Conservation (phyloP, 2,329 filamentous ascomycete genomes). For the Pseudogymnoascus sp. region DNA sequence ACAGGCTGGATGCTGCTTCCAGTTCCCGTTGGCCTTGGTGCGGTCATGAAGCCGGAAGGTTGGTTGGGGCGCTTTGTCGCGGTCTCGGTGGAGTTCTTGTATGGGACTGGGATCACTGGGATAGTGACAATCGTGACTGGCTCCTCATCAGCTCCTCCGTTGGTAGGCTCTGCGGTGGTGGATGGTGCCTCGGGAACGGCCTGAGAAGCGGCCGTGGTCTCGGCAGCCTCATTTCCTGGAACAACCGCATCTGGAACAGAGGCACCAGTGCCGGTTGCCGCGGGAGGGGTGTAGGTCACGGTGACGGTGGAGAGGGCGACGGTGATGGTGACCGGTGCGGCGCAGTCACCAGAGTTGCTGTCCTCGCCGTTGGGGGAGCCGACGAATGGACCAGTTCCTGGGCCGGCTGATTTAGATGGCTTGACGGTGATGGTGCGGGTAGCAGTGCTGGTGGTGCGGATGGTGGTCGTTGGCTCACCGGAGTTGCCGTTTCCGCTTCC, state of each 20-base stretch:
- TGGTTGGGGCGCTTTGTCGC: not conserved
- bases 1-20: not conserved
- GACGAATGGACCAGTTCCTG: not conserved
- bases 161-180: not conserved
- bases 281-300: not conserved
- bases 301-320: constrained; percentile 7
- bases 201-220: not conserved
- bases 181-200: not conserved
- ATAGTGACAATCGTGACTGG: not conserved
- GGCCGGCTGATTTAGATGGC: not conserved
- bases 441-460: not conserved
- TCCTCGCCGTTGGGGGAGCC: not conserved
- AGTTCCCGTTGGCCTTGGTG: not conserved
- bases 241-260: not conserved
- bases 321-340: not conserved
- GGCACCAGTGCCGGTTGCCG: not conserved
- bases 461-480: not conserved
- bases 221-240: not conserved
- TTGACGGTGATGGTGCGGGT: constrained; percentile 3
- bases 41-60: not conserved
- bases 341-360: not conserved
- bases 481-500: not conserved
- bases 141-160: not conserved
- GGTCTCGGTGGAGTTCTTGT: constrained; percentile 3
- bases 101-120: not conserved